Evolutionary conservation across 139 green algal species (phyloP), one percentile per base, ranked within the genome.

Genomic region (Chlamydomonas applanata): DNA sequence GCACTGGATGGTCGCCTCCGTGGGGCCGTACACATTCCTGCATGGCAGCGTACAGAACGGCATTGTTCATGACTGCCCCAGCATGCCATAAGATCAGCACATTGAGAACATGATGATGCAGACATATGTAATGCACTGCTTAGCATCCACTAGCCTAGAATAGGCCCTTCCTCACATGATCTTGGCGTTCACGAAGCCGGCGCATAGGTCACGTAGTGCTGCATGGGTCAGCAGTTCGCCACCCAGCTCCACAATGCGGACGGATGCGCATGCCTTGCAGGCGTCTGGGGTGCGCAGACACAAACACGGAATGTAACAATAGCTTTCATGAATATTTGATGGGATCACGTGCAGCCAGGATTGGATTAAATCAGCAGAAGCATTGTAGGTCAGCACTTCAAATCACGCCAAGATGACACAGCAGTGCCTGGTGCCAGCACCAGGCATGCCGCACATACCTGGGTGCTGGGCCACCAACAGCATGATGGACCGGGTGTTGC

Each of bases 1-100:
- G 46, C 40, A 69, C 5, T 61, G 22, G 25, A 85, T 61, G 20
- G 81, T 84, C 25, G 83, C 78, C 54, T 88, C 81, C 11, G 75
- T 84, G 29, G 79, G 75, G 33, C 84, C 82, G 56, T 86, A 88
- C 5, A 62, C 49, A 34, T 85, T 85, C 61, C 22, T 25, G 16
- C 61, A 29, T 36, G 61, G 27, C 29, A 24, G 57, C 17, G 57
- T 34, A 30, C 57, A 17, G 11, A 11, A 34, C 11, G 57, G 24
- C 25, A 16, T 66, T 66, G 57, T 66, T 66, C 17, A 66, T 29
- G 19, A 66, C 57, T 66, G 17, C 19, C 11, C 24, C 19, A 22
- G 20, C 57, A 66, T n/a, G n/a, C n/a, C n/a, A n/a, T n/a, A n/a
- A n/a, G n/a, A n/a, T n/a, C n/a, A n/a, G n/a, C n/a, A n/a, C n/a